Conservation (phyloP, 106 monocot genomes). For the Dioscorea alata region DNA sequence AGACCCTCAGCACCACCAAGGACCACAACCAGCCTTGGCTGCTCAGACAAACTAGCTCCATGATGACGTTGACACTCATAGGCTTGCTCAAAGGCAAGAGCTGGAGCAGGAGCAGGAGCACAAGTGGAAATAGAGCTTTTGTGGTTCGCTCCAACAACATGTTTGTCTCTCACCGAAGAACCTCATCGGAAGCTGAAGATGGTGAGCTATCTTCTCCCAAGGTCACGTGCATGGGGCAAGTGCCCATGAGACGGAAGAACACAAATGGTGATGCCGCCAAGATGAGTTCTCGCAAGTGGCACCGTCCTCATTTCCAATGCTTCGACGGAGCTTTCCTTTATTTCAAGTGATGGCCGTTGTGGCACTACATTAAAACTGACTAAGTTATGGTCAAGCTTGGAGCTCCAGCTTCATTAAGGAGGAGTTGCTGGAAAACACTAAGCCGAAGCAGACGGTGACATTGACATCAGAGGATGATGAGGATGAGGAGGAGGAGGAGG, state of each 20-base stretch:
- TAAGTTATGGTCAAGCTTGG: not conserved
- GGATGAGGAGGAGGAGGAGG: conserved; percentile 14
- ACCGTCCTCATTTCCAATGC: not conserved
- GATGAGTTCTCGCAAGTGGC: not conserved
- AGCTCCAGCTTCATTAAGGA: not conserved
- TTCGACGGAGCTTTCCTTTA: conserved; percentile 6
- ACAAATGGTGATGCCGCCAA: conserved; percentile 14
- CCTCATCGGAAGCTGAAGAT: conserved; percentile 11
- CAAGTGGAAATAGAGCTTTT: conserved; percentile 9
- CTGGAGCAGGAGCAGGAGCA: conserved; percentile 23
- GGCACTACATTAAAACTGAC: not conserved
- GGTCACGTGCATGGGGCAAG: conserved; percentile 96
- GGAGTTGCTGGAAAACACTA: not conserved
- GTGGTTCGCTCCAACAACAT: conserved; percentile 37
- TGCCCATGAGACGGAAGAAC: conserved; percentile 34
- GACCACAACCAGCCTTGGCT: conserved; percentile 56
- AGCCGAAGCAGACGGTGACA: not conserved
- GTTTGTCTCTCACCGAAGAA: conserved; percentile 28
- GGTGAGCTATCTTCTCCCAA: conserved; percentile 78
- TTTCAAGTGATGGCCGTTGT: not conserved
- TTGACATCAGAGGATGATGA: conserved; percentile 14
- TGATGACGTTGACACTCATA: conserved; percentile 26
- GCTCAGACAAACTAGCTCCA: conserved; percentile 52
- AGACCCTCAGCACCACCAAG: no score
- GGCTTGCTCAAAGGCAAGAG: conserved; percentile 39